Conservation (phyloP, 345 rosid genomes). For the Populus nigra region DNA sequence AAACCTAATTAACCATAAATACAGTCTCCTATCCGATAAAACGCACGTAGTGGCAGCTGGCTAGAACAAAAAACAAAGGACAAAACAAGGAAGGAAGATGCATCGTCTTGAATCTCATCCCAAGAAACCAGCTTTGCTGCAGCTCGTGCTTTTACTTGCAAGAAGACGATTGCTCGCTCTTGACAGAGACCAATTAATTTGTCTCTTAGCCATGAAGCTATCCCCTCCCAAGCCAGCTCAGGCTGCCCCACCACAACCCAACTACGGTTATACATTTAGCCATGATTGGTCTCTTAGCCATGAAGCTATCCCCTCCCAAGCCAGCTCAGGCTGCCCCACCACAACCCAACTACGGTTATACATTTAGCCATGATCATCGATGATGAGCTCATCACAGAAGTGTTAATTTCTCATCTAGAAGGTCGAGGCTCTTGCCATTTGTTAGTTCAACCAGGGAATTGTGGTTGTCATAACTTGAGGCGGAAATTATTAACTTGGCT, state of each 20-base stretch:
- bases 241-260: neutral
- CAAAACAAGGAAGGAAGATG: no score
- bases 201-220: neutral
- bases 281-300: neutral
- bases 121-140: no score
- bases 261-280: neutral
- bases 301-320: neutral
- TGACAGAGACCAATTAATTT: neutral
- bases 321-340: neutral
- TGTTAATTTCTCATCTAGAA: neutral
- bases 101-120: no score
- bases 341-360: neutral
- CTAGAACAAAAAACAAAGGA: no score
- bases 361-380: no score
- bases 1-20: no score
- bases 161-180: no score
- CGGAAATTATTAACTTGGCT: neutral
- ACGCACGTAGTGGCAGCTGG: no score
- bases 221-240: neutral
- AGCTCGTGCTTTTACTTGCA: no score
- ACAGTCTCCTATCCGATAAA: no score
- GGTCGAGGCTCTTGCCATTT: neutral
- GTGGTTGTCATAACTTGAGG: neutral
- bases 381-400: neutral
- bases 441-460: neutral